Percentiles rank a stretch among this genome's conserved stretches.
Evolutionary conservation across 441 rosid genomes (phyloP).

Genomic region (Jatropha multifida): DNA sequence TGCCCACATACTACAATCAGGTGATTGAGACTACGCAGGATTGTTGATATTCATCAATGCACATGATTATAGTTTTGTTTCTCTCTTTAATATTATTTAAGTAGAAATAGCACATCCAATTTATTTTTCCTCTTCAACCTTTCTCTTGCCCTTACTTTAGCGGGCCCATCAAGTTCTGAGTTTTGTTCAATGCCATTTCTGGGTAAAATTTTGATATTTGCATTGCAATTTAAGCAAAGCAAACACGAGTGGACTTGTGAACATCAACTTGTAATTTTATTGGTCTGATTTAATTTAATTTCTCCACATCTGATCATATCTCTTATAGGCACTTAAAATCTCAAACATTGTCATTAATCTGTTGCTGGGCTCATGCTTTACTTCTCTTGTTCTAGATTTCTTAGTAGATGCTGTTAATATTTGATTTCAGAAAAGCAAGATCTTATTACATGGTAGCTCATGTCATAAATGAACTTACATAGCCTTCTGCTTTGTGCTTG

Average conservation of each 20-base stretch:
- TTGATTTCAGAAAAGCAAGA: background rate
- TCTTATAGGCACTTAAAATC: background rate
- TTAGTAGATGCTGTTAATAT: background rate
- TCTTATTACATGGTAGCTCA: background rate
- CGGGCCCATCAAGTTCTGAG: background rate
- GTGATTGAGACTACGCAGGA: slow-evolving; percentile 31
- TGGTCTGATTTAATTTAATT: background rate
- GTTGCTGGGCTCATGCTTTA: background rate
- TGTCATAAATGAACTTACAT: background rate
- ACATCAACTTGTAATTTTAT: background rate
- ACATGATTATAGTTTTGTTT: slow-evolving; percentile 5
- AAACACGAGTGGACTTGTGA: background rate
- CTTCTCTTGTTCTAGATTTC: background rate
- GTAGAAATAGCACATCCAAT: slow-evolving; percentile 2
- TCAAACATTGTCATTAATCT: background rate
- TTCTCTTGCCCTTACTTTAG: slow-evolving; percentile 1
- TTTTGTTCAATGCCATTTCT: background rate
- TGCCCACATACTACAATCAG: slow-evolving; percentile 99
- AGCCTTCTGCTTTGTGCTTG: slow-evolving; percentile 2
- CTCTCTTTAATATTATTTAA: background rate
- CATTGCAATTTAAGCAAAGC: background rate
- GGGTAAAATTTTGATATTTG: background rate
- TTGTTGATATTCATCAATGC: slow-evolving; percentile 1
- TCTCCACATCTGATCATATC: background rate
- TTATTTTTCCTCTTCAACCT: background rate